Percentiles rank a stretch among this genome's conserved stretches.
phyloP scores from a whole-genome alignment of 768 basidiomycete species.

The Crepidotus variabilis region DNA sequence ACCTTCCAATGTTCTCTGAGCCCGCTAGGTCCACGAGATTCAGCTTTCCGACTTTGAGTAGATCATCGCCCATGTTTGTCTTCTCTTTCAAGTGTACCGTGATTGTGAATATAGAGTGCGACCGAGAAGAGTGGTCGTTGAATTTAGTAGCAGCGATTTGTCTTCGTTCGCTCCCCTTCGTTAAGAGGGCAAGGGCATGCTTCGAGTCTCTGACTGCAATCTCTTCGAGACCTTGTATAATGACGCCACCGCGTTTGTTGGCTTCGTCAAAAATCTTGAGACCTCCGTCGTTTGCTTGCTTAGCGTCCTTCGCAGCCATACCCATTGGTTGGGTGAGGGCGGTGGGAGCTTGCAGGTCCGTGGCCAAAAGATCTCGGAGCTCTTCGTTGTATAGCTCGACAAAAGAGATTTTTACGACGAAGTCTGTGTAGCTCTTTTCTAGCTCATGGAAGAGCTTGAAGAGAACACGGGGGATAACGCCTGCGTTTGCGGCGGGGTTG shows the following conservation, averaged over 20 bases:
- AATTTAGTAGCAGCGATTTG: constrained; percentile 96
- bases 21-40: constrained; percentile 98
- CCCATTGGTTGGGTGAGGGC: constrained; percentile 79
- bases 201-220: constrained; percentile 75
- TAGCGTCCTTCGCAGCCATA: constrained; percentile 51
- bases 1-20: constrained; percentile 94
- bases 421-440: constrained; percentile 74
- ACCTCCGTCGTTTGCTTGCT: constrained; percentile 34
- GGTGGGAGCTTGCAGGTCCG: constrained; percentile 67
- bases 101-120: constrained; percentile 97
- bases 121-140: constrained; percentile 96
- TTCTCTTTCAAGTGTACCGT: constrained; percentile 90
- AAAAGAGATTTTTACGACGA: constrained; percentile 90
- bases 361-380: constrained; percentile 85
- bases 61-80: constrained; percentile 74
- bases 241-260: constrained; percentile 73
- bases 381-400: constrained; percentile 99
- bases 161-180: constrained; percentile 85
- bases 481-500: constrained; percentile 84
- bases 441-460: constrained; percentile 90
- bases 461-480: constrained; percentile 93
- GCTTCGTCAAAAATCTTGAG: constrained; percentile 94
- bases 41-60: constrained; percentile 90
- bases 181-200: constrained; percentile 80
- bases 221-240: constrained; percentile 96